phyloP scores from a whole-genome alignment of 2,329 filamentous ascomycete genomes.

The Colletotrichum tamarilloi region DNA sequence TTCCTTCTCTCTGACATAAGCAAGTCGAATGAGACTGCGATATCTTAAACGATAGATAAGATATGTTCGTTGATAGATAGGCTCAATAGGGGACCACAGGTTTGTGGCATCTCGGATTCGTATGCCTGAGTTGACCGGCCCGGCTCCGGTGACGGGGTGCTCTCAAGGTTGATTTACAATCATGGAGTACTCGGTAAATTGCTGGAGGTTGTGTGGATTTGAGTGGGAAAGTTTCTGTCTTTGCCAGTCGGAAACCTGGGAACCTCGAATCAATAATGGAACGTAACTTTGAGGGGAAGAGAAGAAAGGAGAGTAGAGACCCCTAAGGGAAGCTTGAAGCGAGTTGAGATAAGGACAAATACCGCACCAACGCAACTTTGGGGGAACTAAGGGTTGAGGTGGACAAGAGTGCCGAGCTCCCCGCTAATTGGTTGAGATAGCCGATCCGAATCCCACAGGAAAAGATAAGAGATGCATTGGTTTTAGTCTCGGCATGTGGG shows the following conservation, averaged over 20 bases:
- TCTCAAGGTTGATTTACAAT: not conserved
- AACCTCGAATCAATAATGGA: not conserved
- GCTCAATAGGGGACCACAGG: not conserved
- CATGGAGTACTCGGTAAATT: not conserved
- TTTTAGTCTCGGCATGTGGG: slow-evolving; percentile 25
- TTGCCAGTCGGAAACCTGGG: not conserved
- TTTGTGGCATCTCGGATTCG: not conserved
- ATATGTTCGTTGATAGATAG: not conserved
- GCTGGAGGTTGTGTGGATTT: not conserved
- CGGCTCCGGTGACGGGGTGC: slow-evolving; percentile 29
- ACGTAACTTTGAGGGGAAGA: slow-evolving; percentile 10
- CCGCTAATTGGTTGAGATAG: slow-evolving; percentile 29
- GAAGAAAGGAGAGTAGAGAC: not conserved
- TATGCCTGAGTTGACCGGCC: not conserved
- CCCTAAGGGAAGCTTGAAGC: slow-evolving; percentile 5
- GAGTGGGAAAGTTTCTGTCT: not conserved
- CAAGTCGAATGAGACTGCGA: not conserved
- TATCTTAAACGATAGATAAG: not conserved
- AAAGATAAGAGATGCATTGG: slow-evolving; percentile 28
- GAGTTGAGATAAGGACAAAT: slow-evolving; percentile 32
- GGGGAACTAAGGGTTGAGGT: not conserved
- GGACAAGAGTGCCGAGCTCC: slow-evolving; percentile 5
- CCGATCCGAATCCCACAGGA: not conserved
- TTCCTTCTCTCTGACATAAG: not conserved
- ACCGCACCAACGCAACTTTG: slow-evolving; percentile 1